Conservation (phyloP, 768 basidiomycete species). For the Pisolithus tinctorius region DNA sequence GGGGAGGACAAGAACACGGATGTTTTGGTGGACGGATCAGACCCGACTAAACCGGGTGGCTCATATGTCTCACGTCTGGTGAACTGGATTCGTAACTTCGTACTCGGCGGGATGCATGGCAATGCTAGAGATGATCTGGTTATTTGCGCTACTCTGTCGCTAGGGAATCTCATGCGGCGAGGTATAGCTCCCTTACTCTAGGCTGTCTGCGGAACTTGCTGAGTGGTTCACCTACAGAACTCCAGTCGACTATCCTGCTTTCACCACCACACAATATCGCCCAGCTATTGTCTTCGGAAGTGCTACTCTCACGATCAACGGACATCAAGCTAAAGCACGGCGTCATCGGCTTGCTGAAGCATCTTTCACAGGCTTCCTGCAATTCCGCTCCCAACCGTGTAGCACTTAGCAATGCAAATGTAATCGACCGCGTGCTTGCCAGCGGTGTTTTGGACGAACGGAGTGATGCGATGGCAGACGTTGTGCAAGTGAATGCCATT, state of each 20-base stretch:
- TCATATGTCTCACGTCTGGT: slow-evolving; percentile 69
- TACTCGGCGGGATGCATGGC: slow-evolving; percentile 28
- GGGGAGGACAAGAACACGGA: slow-evolving; percentile 77
- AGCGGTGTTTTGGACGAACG: slow-evolving; percentile 67
- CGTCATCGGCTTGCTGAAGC: slow-evolving; percentile 78
- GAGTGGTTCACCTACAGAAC: slow-evolving; percentile 34
- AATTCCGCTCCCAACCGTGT: slow-evolving; percentile 52
- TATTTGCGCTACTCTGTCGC: slow-evolving; percentile 74
- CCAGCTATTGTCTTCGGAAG: slow-evolving; percentile 47
- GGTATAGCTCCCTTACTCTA: slow-evolving; percentile 38
- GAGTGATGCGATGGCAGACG: slow-evolving; percentile 73
- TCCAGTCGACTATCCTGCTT: slow-evolving; percentile 53
- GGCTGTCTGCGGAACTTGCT: background rate
- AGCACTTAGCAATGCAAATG: slow-evolving; percentile 50
- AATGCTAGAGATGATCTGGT: slow-evolving; percentile 62
- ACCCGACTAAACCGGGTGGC: slow-evolving; percentile 54
- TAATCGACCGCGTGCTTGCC: slow-evolving; percentile 54
- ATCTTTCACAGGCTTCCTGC: slow-evolving; percentile 68
- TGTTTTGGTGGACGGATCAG: slow-evolving; percentile 66
- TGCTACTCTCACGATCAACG: slow-evolving; percentile 45
- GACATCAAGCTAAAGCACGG: slow-evolving; percentile 89
- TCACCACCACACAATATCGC: slow-evolving; percentile 62
- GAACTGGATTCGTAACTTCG: slow-evolving; percentile 62
- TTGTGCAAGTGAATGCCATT: slow-evolving; percentile 83
- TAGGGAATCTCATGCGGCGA: slow-evolving; percentile 76